These are phyloP conservation scores for Neofusicoccum kwambonambiense DNA, from an alignment of 2,329 filamentous ascomycete genomes.

Conservation along the genomic window DNA sequence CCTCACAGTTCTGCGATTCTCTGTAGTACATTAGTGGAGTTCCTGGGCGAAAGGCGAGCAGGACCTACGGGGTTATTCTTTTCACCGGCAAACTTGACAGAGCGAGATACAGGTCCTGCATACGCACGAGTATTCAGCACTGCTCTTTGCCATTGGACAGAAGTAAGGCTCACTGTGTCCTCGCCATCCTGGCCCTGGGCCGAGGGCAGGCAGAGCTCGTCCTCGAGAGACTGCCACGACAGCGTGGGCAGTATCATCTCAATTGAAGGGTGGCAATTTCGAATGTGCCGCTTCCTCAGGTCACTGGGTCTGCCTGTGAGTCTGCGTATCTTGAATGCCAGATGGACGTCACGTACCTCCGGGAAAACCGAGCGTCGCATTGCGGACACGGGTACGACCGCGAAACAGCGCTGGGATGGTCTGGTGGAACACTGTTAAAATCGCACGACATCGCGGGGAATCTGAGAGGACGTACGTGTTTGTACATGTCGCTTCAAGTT, in stretches of 20 bases:
- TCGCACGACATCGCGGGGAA: no score
- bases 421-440: background rate
- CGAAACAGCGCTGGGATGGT: background rate
- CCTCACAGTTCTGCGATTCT: background rate
- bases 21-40: background rate
- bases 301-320: background rate
- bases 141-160: background rate
- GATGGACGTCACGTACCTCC: background rate
- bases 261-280: background rate
- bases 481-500: conserved; percentile 7
- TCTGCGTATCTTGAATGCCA: fast-evolving
- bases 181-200: background rate
- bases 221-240: background rate
- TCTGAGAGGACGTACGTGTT: background rate
- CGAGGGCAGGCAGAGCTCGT: background rate
- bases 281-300: background rate
- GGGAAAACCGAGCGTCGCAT: background rate
- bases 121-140: background rate
- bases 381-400: background rate
- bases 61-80: background rate
- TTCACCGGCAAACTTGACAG: background rate
- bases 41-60: background rate
- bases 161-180: background rate
- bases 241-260: background rate
- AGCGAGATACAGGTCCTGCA: background rate